Conservation (phyloP, 2,329 filamentous ascomycete genomes). For the Davidsoniella virescens region DNA sequence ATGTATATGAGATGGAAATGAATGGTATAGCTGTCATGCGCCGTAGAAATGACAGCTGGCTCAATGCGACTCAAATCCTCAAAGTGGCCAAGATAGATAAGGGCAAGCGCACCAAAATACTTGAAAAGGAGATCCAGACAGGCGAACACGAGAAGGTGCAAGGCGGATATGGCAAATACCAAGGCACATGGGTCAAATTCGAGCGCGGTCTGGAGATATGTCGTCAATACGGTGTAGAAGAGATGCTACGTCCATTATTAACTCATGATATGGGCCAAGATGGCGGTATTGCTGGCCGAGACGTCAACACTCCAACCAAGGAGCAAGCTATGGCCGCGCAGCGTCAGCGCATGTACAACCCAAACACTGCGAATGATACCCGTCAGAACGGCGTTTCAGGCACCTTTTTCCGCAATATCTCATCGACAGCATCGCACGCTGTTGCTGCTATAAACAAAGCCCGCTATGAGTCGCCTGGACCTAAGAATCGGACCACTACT, state of each 20-base stretch:
- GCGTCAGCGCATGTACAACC: constrained; percentile 79
- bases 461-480: constrained; percentile 73
- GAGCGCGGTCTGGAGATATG: constrained; percentile 86
- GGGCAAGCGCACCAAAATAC: constrained; percentile 89
- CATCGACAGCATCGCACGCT: constrained; percentile 77
- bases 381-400: constrained; percentile 53
- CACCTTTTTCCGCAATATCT: constrained; percentile 96
- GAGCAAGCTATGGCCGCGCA: constrained; percentile 96
- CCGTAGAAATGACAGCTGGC: constrained; percentile 82
- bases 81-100: constrained; percentile 97
- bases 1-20: constrained; percentile 98
- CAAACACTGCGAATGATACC: constrained; percentile 44
- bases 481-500: constrained; percentile 32
- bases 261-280: constrained; percentile 70
- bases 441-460: constrained; percentile 96
- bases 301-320: constrained; percentile 89
- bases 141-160: constrained; percentile 98
- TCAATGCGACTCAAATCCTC: constrained; percentile 95
- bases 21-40: constrained; percentile 91
- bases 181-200: constrained; percentile 96
- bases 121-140: constrained; percentile 93
- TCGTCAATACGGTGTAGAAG: constrained; percentile 61
- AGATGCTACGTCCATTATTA: constrained; percentile 55
- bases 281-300: constrained; percentile 51
- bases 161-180: constrained; percentile 95